phyloP scores from a whole-genome alignment of 192 early-diverging fungal genomes.

The Rhizophagus prolifer region DNA sequence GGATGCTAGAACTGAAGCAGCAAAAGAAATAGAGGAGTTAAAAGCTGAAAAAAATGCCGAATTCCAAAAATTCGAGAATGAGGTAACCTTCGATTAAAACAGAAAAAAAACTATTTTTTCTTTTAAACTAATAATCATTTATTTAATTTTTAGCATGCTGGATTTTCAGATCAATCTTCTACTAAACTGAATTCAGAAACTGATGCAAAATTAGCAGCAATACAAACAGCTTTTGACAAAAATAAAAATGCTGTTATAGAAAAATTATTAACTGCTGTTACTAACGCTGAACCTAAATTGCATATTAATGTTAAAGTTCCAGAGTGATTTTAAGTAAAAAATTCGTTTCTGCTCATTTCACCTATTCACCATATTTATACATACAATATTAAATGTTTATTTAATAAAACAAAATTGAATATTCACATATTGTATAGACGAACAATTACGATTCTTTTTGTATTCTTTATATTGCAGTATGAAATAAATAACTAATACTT shows the following conservation, averaged over 20 bases:
- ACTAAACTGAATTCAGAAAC: conserved; percentile 68
- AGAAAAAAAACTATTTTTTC: not conserved
- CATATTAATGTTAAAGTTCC: conserved; percentile 46
- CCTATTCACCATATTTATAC: too few species aligned
- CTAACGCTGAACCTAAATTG: conserved; percentile 68
- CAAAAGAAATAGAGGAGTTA: conserved; percentile 85
- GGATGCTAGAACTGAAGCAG: conserved; percentile 92
- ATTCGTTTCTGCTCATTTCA: too few species aligned
- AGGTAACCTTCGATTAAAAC: conserved; percentile 42
- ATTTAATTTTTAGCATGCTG: conserved; percentile 58
- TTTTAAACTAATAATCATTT: conserved; percentile 2
- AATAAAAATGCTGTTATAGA: conserved; percentile 68
- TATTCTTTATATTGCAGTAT: conserved; percentile 11
- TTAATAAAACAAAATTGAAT: too few species aligned
- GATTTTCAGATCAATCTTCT: conserved; percentile 63
- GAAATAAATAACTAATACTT: conserved; percentile 87
- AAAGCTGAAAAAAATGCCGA: conserved; percentile 84
- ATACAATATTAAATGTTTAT: too few species aligned
- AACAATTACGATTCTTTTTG: not conserved
- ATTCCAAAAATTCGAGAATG: conserved; percentile 69
- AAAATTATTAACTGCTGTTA: conserved; percentile 63
- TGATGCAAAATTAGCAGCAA: conserved; percentile 62
- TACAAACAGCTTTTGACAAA: conserved; percentile 57
- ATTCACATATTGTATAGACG: too few species aligned
- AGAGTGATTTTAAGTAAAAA: not conserved